phyloP scores from a whole-genome alignment of 345 rosid genomes.

The Moricandia moricandioides region DNA sequence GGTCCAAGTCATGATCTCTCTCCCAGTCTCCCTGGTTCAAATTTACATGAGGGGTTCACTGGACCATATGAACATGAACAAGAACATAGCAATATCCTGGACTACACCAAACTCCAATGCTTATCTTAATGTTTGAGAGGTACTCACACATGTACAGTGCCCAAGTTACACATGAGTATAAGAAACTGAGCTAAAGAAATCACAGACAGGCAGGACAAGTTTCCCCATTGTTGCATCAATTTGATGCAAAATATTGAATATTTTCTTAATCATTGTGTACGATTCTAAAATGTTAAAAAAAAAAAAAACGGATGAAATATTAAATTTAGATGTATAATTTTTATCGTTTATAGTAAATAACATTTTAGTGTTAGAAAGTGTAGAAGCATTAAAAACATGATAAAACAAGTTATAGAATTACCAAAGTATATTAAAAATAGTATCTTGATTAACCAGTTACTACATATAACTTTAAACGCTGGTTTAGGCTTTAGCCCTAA shows the following conservation, averaged over 20 bases:
- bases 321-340: neutral
- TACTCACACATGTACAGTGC: neutral
- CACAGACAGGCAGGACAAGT: neutral
- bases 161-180: neutral
- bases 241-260: neutral
- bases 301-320: neutral
- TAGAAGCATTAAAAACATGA: neutral
- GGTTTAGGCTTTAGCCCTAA: neutral
- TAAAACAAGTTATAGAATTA: neutral
- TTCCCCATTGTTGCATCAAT: neutral
- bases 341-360: neutral
- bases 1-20: slow-evolving; percentile 44
- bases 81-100: neutral
- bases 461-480: neutral
- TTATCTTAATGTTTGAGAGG: neutral
- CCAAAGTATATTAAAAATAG: neutral
- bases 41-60: neutral
- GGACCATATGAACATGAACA: neutral
- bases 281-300: too few species aligned
- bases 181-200: neutral
- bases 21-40: slow-evolving; percentile 29
- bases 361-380: neutral
- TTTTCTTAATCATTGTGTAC: too few species aligned
- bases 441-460: neutral
- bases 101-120: slow-evolving; percentile 6